Evolutionary conservation across 2,329 filamentous ascomycete genomes (phyloP), one percentile per base, ranked within the genome.

Genomic region (Coniochaeta sp.): DNA sequence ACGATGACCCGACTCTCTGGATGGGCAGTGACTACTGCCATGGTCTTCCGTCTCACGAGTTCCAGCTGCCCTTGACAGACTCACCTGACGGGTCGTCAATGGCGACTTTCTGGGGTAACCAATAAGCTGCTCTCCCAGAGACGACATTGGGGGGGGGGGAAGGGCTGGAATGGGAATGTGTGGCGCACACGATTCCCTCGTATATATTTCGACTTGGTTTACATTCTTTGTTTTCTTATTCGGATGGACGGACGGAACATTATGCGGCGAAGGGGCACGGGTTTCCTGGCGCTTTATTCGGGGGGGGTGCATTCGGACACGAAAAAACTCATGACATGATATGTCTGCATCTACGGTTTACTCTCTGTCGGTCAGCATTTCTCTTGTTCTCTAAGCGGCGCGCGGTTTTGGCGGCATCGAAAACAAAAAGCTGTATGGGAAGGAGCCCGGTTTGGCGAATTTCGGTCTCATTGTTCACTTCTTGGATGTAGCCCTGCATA

Each of bases 1-100:
- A 86, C 42, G 77, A 82, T 47, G 79, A 83, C 63, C 72, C 77
- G 22, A 73, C 75, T 3, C 77, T 79, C 59, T 82, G 79, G 79
- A 75, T 80, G 70, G 54, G 30, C 9, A 73, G 72, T 40, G 77
- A 80, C 57, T 80, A 79, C 66, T 72, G 73, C 59, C 62, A 66
- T 34, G 66, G 66, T 55, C 59, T 70, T 16, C 62, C 54, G 24
- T 34, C 54, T 10, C 66, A 4, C 65, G 67, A 22, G 64, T 72
- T 65, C 67, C 68, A 7, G 68, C 69, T 42, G 30, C 34, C 54
- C 3, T 65, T 71, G 62, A 69, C 68, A n/a, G 71, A 74, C 42
- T 66, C 67, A 1, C 64, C 71, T 4, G 73, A 74, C 24, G 64
- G 63, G 26, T 69, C 22, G 2, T 30, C 63, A 59, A 61, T 67